These are phyloP conservation scores for Mycena galopus DNA, from an alignment of 768 basidiomycete genomes.

Conservation along the genomic window DNA sequence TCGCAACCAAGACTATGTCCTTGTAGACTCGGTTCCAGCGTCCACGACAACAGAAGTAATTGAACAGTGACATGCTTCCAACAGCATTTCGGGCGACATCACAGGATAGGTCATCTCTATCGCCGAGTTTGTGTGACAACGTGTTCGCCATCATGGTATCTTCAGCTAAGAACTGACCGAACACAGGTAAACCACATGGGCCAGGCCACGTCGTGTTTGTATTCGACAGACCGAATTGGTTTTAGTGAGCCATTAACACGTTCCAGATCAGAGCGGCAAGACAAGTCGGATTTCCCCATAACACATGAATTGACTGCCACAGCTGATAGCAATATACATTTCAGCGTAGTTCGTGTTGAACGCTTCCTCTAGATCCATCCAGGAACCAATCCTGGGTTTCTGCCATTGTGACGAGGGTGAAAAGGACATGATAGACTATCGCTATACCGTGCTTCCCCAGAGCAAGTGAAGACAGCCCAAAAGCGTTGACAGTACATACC, in stretches of 20 bases:
- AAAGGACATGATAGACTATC: conserved; percentile 96
- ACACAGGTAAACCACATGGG: conserved; percentile 77
- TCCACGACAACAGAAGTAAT: conserved; percentile 90
- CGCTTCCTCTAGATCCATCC: conserved; percentile 91
- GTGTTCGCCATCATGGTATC: conserved; percentile 97
- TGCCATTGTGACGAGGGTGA: conserved; percentile 82
- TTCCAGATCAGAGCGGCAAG: conserved; percentile 90
- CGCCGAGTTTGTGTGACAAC: conserved; percentile 92
- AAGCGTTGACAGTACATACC: conserved; percentile 85
- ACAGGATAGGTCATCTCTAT: conserved; percentile 90
- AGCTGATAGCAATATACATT: conserved; percentile 97
- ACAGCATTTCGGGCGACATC: conserved; percentile 92
- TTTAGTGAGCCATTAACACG: conserved; percentile 76
- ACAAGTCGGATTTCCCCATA: conserved; percentile 96
- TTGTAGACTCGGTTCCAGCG: conserved; percentile 98
- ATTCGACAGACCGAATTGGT: conserved; percentile 51
- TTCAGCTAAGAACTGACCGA: conserved; percentile 93
- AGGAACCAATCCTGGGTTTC: conserved; percentile 80
- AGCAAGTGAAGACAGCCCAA: conserved; percentile 59
- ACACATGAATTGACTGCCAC: conserved; percentile 94
- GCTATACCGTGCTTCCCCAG: conserved; percentile 70
- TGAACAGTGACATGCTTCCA: conserved; percentile 86
- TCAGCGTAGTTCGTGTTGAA: conserved; percentile 99
- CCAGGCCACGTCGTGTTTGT: conserved; percentile 42
- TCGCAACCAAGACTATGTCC: conserved; percentile 90